phyloP scores from a whole-genome alignment of 345 rosid species.

The Linum lewisii region DNA sequence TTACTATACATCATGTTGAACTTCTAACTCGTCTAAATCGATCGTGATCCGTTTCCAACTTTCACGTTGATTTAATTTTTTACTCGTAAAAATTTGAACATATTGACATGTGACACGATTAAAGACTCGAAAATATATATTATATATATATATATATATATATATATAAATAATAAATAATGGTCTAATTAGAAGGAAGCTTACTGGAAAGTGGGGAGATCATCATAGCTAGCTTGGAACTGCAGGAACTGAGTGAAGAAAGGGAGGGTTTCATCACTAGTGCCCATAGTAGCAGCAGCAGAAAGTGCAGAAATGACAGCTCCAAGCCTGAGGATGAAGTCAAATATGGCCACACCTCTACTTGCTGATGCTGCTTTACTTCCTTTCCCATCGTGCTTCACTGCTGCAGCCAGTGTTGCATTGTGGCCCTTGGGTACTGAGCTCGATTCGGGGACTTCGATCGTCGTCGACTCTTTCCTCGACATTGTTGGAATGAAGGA shows the following conservation, averaged over 20 bases:
- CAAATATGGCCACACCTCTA: constrained; percentile 59
- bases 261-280: constrained; percentile 63
- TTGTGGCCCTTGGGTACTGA: constrained; percentile 33
- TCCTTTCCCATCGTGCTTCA: constrained; percentile 10
- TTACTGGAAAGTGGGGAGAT: constrained; percentile 55
- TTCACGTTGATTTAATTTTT: too few relatives aligned
- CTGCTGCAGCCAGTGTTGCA: constrained; percentile 27
- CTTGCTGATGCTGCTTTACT: constrained; percentile 22
- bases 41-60: too few relatives aligned
- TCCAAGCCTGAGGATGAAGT: constrained; percentile 57
- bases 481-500: too few relatives aligned
- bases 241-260: constrained; percentile 87
- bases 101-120: too few relatives aligned
- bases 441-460: constrained; percentile 38
- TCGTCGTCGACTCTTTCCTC: constrained; percentile 3
- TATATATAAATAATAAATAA: too few relatives aligned
- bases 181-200: constrained; percentile 8
- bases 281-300: constrained; percentile 56
- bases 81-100: too few relatives aligned
- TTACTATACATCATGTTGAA: too few relatives aligned
- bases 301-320: constrained; percentile 40
- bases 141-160: too few relatives aligned
- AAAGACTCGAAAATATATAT: too few relatives aligned
- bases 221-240: constrained; percentile 75
- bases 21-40: too few relatives aligned